Conservation (phyloP, 164 flowering plant species). For the Magnolia officinalis region DNA sequence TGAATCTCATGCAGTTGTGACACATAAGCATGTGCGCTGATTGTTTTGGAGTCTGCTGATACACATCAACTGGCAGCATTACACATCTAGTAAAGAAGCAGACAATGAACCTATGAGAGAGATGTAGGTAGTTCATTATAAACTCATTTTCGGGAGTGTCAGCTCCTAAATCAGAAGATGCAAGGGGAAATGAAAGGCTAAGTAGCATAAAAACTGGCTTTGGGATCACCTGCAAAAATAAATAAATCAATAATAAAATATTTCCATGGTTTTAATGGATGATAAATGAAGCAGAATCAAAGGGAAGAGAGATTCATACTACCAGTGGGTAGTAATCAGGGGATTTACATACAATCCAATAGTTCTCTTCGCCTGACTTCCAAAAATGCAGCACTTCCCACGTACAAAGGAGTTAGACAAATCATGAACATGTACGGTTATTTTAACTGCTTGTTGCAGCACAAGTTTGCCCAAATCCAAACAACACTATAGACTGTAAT, state of each 20-base stretch:
- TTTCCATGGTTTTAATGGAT: too few relatives aligned
- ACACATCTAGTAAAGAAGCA: neutral
- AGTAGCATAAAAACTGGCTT: conserved; percentile 78
- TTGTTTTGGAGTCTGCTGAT: too few relatives aligned
- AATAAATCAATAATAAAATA: too few relatives aligned
- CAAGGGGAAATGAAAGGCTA: conserved; percentile 72
- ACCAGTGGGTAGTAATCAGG: conserved; percentile 84
- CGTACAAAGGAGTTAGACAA: too few relatives aligned
- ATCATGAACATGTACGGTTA: too few relatives aligned
- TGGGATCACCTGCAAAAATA: too few relatives aligned
- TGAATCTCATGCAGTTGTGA: too few relatives aligned
- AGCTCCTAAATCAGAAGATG: conserved; percentile 92
- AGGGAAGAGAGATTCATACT: conserved; percentile 7
- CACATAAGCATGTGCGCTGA: too few relatives aligned
- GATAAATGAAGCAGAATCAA: neutral
- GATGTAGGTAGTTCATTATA: conserved; percentile 58
- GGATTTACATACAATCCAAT: conserved; percentile 86
- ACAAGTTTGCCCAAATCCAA: too few relatives aligned
- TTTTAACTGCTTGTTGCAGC: too few relatives aligned
- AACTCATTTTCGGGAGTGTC: conserved; percentile 86
- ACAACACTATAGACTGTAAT: too few relatives aligned
- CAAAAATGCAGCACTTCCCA: neutral
- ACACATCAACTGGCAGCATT: too few relatives aligned
- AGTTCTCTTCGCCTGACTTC: conserved; percentile 55
- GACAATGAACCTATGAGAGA: conserved; percentile 51